Conservation (phyloP, 495 filamentous ascomycete genomes). For the Filosporella fistucella region DNA sequence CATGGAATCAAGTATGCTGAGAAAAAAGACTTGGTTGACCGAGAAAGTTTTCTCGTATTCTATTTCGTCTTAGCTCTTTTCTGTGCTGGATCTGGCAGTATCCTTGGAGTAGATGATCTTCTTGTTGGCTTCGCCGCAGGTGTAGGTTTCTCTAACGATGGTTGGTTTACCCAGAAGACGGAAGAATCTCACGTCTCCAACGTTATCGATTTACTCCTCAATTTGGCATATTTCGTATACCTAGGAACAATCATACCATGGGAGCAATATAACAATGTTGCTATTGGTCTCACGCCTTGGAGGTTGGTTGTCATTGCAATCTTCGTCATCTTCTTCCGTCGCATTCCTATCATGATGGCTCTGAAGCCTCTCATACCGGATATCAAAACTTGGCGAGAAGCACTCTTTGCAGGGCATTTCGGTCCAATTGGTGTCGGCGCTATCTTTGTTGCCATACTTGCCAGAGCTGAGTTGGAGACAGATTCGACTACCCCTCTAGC, state of each 20-base stretch:
- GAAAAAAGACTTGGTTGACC: conserved; percentile 78
- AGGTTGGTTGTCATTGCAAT: conserved; percentile 82
- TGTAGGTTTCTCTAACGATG: conserved; percentile 97
- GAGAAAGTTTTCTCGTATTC: conserved; percentile 97
- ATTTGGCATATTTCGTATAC: conserved; percentile 97
- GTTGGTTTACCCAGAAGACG: conserved; percentile 98
- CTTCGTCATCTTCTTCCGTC: conserved; percentile 91
- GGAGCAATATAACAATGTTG: conserved; percentile 72
- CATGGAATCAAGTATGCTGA: conserved; percentile 91
- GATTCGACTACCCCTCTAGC: conserved; percentile 65
- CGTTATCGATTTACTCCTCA: conserved; percentile 96
- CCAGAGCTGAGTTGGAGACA: conserved; percentile 80
- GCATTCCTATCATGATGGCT: conserved; percentile 91
- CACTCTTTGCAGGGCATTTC: conserved; percentile 96
- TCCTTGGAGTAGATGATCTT: conserved; percentile 92
- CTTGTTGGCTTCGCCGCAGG: conserved; percentile 93
- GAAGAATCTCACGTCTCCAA: conserved; percentile 98
- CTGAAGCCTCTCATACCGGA: conserved; percentile 94
- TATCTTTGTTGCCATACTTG: conserved; percentile 91
- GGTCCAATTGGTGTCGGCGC: conserved; percentile 97
- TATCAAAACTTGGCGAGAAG: conserved; percentile 97
- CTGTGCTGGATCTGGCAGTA: conserved; percentile 89
- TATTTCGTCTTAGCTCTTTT: conserved; percentile 97
- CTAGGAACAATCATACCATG: conserved; percentile 97
- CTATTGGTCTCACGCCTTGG: conserved; percentile 77